Percentiles rank a stretch among this genome's conserved stretches.
Conservation (phyloP, 192 early-diverging fungal genomes). For the Mycoemilia scoparia region DNA sequence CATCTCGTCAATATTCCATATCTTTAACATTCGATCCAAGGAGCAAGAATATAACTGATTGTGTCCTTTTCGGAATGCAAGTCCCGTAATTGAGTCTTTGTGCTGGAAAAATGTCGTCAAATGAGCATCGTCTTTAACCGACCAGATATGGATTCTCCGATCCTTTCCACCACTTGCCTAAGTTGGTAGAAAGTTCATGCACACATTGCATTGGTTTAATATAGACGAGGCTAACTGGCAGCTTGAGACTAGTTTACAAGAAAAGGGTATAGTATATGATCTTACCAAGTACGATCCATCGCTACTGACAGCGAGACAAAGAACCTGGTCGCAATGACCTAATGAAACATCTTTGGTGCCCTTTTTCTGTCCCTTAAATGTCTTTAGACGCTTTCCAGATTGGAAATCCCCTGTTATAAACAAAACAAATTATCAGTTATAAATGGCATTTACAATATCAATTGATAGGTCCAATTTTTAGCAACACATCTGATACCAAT, state of each 20-base stretch:
- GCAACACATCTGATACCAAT: not conserved
- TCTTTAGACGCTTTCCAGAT: slow-evolving; percentile 44
- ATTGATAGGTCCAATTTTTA: not conserved
- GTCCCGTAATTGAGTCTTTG: slow-evolving; percentile 67
- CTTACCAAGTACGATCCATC: slow-evolving; percentile 49
- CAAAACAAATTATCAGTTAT: not conserved
- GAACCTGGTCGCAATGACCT: slow-evolving; percentile 59
- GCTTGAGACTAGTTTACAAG: slow-evolving; percentile 16
- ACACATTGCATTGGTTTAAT: not conserved
- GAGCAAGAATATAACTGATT: slow-evolving; percentile 73
- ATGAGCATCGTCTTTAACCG: slow-evolving; percentile 51
- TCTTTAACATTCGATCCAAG: slow-evolving; percentile 81
- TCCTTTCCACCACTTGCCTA: slow-evolving; percentile 83
- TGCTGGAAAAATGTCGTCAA: slow-evolving; percentile 71
- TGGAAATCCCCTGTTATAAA: slow-evolving; percentile 37
- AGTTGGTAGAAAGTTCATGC: too few relatives aligned
- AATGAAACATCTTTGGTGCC: slow-evolving; percentile 29
- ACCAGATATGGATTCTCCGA: slow-evolving; percentile 85
- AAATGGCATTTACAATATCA: slow-evolving; percentile 2
- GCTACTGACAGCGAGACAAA: slow-evolving; percentile 48
- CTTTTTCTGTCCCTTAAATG: slow-evolving; percentile 61
- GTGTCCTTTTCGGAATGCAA: slow-evolving; percentile 66
- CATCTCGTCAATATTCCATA: slow-evolving; percentile 88
- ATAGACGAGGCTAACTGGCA: not conserved
- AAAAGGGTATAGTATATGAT: too few relatives aligned